phyloP scores from a whole-genome alignment of 306 rosid species.

The Sicyos edulis region DNA sequence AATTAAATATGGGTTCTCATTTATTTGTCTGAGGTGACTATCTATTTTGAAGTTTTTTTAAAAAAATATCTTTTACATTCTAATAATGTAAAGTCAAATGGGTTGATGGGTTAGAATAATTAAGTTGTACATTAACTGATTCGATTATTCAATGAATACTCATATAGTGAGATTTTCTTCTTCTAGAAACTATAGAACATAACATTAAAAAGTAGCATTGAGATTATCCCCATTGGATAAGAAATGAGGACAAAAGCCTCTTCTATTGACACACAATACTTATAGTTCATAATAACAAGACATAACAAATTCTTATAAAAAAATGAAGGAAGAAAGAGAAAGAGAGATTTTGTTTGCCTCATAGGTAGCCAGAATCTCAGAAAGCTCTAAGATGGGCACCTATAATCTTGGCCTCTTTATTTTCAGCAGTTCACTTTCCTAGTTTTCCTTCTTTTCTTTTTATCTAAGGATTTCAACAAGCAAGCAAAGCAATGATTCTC shows the following conservation, averaged over 20 bases:
- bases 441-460: conserved; percentile 21
- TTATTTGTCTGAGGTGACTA: too few relatives aligned
- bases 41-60: too few relatives aligned
- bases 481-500: conserved; percentile 39
- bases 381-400: conserved; percentile 14
- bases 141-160: neutral
- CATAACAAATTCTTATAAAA: neutral
- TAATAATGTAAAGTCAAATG: too few relatives aligned
- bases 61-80: too few relatives aligned
- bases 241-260: neutral
- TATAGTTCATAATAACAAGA: neutral
- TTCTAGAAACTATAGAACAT: too few relatives aligned
- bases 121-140: neutral
- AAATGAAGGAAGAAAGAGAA: neutral
- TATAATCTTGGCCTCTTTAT: conserved; percentile 19
- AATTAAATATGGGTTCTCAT: too few relatives aligned
- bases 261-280: neutral
- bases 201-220: too few relatives aligned
- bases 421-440: conserved; percentile 6
- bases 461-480: conserved; percentile 23
- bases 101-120: too few relatives aligned
- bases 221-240: neutral
- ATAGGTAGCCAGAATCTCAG: conserved; percentile 16
- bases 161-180: too few relatives aligned
- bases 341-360: neutral